phyloP scores from a whole-genome alignment of 164 flowering plant species.

The Vitis riparia region DNA sequence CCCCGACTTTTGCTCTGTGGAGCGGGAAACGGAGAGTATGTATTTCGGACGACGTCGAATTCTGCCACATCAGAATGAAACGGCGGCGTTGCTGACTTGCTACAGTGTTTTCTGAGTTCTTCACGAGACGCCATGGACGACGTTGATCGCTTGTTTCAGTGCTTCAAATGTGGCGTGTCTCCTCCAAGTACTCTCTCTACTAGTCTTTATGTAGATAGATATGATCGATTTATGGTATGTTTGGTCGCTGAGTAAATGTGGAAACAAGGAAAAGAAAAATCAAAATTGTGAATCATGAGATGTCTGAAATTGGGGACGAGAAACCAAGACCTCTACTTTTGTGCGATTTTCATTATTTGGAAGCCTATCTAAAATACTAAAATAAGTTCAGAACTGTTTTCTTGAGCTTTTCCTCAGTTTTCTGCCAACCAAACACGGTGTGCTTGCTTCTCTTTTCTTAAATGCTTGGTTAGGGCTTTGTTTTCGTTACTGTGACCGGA shows the following conservation, averaged over 20 bases:
- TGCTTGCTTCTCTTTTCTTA: too few species aligned
- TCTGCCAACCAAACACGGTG: not conserved
- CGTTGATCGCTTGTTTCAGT: constrained; percentile 81
- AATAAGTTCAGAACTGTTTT: not conserved
- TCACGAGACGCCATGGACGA: constrained; percentile 55
- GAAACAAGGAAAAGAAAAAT: not conserved
- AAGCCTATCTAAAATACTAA: not conserved
- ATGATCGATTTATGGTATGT: too few species aligned
- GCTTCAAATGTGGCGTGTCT: constrained; percentile 89
- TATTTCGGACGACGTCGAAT: too few species aligned
- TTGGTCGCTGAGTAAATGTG: not conserved
- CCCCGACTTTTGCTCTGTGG: too few species aligned
- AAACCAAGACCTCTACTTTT: not conserved
- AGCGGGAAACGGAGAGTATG: too few species aligned
- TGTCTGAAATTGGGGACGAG: not conserved
- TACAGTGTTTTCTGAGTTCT: too few species aligned
- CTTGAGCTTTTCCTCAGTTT: not conserved
- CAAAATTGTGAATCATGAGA: not conserved
- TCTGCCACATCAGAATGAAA: too few species aligned
- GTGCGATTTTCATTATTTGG: not conserved
- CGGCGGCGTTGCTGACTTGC: too few species aligned
- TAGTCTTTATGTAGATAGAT: too few species aligned
- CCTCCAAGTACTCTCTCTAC: constrained; percentile 52
- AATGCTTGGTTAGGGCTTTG: too few species aligned
- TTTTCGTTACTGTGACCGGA: too few species aligned